phyloP scores from a whole-genome alignment of 2,329 filamentous ascomycete species.

The Ophiostoma sp. region DNA sequence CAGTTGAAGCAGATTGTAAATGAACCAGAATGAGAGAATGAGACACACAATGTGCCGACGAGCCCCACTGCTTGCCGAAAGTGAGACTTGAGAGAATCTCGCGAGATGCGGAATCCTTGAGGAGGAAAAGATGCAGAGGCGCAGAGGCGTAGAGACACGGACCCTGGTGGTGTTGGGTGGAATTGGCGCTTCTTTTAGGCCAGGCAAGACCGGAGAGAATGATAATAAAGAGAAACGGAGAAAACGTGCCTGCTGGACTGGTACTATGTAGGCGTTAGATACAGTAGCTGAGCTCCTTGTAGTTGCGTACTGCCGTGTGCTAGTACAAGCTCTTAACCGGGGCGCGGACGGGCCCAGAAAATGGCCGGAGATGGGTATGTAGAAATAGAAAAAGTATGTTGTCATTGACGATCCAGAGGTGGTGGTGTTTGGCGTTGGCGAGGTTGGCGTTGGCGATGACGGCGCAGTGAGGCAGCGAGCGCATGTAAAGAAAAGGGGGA shows the following conservation, averaged over 20 bases:
- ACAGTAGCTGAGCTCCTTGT: neutral
- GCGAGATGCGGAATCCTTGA: neutral
- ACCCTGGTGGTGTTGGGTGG: neutral
- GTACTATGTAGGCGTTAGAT: constrained; percentile 15
- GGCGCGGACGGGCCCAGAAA: neutral
- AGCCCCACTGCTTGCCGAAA: constrained; percentile 6
- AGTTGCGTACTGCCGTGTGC: neutral
- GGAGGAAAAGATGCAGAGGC: neutral
- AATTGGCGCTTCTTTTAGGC: neutral
- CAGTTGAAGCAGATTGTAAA: neutral
- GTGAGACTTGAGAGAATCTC: constrained; percentile 1
- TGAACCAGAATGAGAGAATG: neutral
- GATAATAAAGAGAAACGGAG: neutral
- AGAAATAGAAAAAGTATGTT: constrained; percentile 1
- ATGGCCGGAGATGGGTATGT: neutral
- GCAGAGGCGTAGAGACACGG: neutral
- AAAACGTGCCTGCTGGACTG: neutral
- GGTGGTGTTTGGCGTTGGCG: neutral
- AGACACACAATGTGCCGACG: neutral
- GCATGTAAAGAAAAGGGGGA: neutral
- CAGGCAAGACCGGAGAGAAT: neutral
- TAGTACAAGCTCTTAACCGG: neutral
- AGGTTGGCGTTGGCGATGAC: neutral
- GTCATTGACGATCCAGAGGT: neutral
- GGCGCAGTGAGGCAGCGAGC: neutral